Conservation (phyloP, 2,329 filamentous ascomycete species). For the Bipolaris gigantea region DNA sequence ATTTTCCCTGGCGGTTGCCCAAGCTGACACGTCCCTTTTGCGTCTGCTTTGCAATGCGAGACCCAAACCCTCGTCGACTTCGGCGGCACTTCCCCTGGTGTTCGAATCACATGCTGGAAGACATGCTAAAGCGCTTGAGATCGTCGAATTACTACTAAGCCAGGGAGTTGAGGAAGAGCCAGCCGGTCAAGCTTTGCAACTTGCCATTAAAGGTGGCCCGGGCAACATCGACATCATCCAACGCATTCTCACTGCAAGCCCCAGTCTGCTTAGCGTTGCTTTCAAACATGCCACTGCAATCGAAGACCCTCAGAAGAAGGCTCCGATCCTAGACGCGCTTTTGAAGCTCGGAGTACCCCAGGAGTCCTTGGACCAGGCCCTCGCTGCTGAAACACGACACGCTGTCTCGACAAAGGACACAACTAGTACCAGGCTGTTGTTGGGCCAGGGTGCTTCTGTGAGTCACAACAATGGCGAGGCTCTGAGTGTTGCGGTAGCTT, state of each 20-base stretch:
- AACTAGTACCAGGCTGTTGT: slow-evolving; percentile 32
- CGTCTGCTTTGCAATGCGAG: slow-evolving; percentile 31
- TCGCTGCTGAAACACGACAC: slow-evolving; percentile 29
- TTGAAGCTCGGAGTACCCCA: slow-evolving; percentile 34
- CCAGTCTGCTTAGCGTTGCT: slow-evolving; percentile 28
- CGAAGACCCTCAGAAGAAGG: slow-evolving; percentile 26
- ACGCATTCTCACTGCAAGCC: slow-evolving; percentile 27
- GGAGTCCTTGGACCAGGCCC: slow-evolving; percentile 33
- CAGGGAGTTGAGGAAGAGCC: slow-evolving; percentile 28
- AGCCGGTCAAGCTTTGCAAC: slow-evolving; percentile 27
- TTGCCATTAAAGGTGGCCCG: slow-evolving; percentile 34
- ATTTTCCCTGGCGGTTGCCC: slow-evolving; percentile 29
- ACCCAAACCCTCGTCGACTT: slow-evolving; percentile 24
- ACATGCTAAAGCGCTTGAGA: slow-evolving; percentile 24
- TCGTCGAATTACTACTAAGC: slow-evolving; percentile 35
- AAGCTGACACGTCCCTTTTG: slow-evolving; percentile 33
- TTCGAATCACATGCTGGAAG: slow-evolving; percentile 30
- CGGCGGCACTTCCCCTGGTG: slow-evolving; percentile 32
- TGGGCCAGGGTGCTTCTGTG: slow-evolving; percentile 44
- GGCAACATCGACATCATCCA: slow-evolving; percentile 40
- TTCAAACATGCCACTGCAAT: slow-evolving; percentile 32
- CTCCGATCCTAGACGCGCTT: slow-evolving; percentile 30
- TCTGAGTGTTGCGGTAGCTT: slow-evolving; percentile 57
- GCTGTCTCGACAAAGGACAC: slow-evolving; percentile 25
- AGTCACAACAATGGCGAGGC: slow-evolving; percentile 59